phyloP scores from a whole-genome alignment of 352 stramenopile genomes.

The Phytophthora boehmeriae region DNA sequence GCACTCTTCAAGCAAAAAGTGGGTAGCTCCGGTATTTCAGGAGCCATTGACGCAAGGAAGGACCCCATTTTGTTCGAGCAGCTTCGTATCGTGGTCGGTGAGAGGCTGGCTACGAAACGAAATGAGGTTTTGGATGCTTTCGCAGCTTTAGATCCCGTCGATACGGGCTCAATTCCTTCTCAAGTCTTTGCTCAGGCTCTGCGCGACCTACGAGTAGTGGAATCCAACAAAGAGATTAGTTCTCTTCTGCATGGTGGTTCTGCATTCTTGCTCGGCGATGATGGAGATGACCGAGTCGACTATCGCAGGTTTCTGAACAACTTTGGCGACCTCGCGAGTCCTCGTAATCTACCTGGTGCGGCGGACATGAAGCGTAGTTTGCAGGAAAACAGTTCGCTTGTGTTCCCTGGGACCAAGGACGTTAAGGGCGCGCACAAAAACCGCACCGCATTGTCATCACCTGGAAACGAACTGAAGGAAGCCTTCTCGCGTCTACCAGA shows the following conservation, averaged over 20 bases:
- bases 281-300: conserved; percentile 50
- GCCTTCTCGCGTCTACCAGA: conserved; percentile 66
- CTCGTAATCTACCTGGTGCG: conserved; percentile 5
- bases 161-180: conserved; percentile 49
- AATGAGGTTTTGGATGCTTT: conserved; percentile 59
- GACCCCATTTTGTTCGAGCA: conserved; percentile 59
- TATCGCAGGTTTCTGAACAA: conserved; percentile 66
- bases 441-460: conserved; percentile 57
- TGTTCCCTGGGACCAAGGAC: conserved; percentile 54
- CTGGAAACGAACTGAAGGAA: conserved; percentile 76
- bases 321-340: conserved; percentile 50
- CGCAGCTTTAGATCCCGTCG: conserved; percentile 44
- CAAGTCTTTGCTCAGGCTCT: conserved; percentile 58
- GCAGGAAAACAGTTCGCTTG: conserved; percentile 69
- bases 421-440: conserved; percentile 68
- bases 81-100: conserved; percentile 63
- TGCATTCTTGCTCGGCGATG: conserved; percentile 21
- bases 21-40: conserved; percentile 17
- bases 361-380: conserved; percentile 35
- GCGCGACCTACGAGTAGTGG: conserved; percentile 49
- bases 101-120: conserved; percentile 47
- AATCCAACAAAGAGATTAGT: conserved; percentile 43
- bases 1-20: conserved; percentile 11
- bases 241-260: conserved; percentile 14
- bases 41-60: conserved; percentile 5